These are phyloP conservation scores for Pestalotiopsis sp. DNA, from an alignment of 2,329 filamentous ascomycete genomes.

Conservation along the genomic window DNA sequence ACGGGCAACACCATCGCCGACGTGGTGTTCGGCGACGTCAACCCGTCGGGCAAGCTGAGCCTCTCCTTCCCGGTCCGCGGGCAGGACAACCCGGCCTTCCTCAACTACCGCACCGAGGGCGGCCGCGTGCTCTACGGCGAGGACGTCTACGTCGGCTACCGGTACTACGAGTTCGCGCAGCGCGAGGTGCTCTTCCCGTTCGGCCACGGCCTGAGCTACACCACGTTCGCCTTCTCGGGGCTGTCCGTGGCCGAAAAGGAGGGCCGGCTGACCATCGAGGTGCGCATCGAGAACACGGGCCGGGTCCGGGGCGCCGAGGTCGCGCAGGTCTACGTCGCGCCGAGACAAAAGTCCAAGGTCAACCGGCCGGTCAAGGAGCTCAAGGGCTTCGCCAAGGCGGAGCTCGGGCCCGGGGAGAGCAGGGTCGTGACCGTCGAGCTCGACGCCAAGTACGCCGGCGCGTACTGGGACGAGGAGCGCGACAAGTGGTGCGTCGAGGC, in stretches of 20 bases:
- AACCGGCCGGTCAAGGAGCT: conserved; percentile 63
- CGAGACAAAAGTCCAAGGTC: conserved; percentile 55
- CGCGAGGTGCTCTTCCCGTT: conserved; percentile 73
- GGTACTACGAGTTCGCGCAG: conserved; percentile 75
- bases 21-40: conserved; percentile 73
- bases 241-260: conserved; percentile 49
- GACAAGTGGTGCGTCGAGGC: conserved; percentile 68
- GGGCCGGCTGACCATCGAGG: conserved; percentile 48
- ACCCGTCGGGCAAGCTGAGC: conserved; percentile 75
- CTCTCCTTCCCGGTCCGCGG: conserved; percentile 70
- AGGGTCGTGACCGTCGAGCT: conserved; percentile 59
- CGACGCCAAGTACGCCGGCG: conserved; percentile 65
- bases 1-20: conserved; percentile 81
- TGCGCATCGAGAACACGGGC: conserved; percentile 67
- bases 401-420: conserved; percentile 60
- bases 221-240: conserved; percentile 62
- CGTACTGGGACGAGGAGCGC: conserved; percentile 72
- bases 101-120: conserved; percentile 74
- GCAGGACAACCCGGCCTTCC: conserved; percentile 74
- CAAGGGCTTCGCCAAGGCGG: conserved; percentile 68
- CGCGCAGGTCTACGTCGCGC: conserved; percentile 58
- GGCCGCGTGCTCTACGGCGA: conserved; percentile 77
- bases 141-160: conserved; percentile 80
- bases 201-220: conserved; percentile 80
- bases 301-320: conserved; percentile 53